Conservation (phyloP, 805 yeast species). For the Saccharomycopsis amapae region DNA sequence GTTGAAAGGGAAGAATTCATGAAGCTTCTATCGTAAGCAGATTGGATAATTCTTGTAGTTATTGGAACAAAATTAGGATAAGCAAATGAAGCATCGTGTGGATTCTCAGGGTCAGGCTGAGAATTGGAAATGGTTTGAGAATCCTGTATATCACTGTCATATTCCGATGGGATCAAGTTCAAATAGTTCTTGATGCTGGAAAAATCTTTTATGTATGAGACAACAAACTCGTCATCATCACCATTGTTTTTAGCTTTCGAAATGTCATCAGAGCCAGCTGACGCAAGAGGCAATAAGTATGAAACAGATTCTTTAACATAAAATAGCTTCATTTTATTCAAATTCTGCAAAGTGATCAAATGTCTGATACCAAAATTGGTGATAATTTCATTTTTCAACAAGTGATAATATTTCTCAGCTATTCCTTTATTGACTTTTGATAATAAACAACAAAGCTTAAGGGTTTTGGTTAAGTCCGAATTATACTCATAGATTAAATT, state of each 20-base stretch:
- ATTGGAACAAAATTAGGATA: conserved; percentile 83
- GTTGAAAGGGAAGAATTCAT: conserved; percentile 29
- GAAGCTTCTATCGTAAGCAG: conserved; percentile 52
- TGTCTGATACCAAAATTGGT: conserved; percentile 60
- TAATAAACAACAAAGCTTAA: conserved; percentile 51
- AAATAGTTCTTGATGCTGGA: conserved; percentile 32
- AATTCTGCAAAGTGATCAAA: conserved; percentile 39
- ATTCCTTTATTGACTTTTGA: conserved; percentile 64
- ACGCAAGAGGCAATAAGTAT: conserved; percentile 4
- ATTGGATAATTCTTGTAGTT: conserved; percentile 59
- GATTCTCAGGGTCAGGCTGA: conserved; percentile 32
- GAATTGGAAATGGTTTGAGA: conserved; percentile 16
- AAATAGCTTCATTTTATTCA: conserved; percentile 43
- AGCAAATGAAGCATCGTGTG: conserved; percentile 50
- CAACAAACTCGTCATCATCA: conserved; percentile 8
- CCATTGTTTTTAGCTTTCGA: not conserved
- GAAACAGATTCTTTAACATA: conserved; percentile 28
- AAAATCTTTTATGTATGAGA: conserved; percentile 30
- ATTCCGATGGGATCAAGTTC: conserved; percentile 39
- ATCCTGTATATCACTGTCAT: not conserved
- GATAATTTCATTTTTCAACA: conserved; percentile 46
- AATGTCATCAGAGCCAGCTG: not conserved
- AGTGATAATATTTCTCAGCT: conserved; percentile 52
- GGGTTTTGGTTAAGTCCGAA: conserved; percentile 31
- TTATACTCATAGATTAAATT: conserved; percentile 42